Base-by-base conservation (phyloP, 2,329 filamentous ascomycete genomes). In the Grosmannia penicillata region DNA sequence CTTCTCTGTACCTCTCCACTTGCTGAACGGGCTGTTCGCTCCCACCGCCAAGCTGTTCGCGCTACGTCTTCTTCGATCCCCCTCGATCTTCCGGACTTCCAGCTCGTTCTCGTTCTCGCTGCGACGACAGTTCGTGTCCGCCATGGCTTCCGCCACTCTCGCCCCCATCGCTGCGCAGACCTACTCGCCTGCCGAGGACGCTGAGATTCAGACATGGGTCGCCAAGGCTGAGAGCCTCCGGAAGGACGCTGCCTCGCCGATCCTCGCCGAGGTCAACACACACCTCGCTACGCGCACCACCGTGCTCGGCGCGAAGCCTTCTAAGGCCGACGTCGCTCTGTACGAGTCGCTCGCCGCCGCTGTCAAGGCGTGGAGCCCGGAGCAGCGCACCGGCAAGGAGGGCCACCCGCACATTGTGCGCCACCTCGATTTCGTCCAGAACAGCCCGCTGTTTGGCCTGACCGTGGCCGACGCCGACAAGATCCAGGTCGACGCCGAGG, bases 341-440 rank as follows among this genome's bases (percentile, higher is more conserved):
- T 95, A 91, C 68, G 68, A 82, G 47, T 71, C 78, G 38, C 69
- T 94, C 25, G 80, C 79, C 1, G 81, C 85, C 11, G 55, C 80
- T 28, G 83, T 94, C 43, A 73, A 79, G 53, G 66, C 68, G 47
- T 96, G 89, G 89, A 73, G 72, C 3, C 62, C 80, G 33, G 86
- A 95, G 63, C 75, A 94, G 70, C 76, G 83, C 54, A 93, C 89
- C 18, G 89, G 89, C 45, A 77, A 93, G 64, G 71, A 85, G 46
- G 89, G 89, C 44, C 80, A 81, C 58, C 87, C 93, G 46, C 78
- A 96, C 62, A 82, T 96, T 48, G 83, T 95, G 41, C 83, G 89
- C 48, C 82, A 84, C 57, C 61, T 95, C 53, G 89, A 95, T 63
- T 94, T 95, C 56, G 83, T 96, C 47, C 89, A 96, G 68, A 93